Percentiles rank a stretch among this genome's conserved stretches.
Conservation (phyloP, 495 filamentous ascomycete genomes). For the Cercophora sp. region DNA sequence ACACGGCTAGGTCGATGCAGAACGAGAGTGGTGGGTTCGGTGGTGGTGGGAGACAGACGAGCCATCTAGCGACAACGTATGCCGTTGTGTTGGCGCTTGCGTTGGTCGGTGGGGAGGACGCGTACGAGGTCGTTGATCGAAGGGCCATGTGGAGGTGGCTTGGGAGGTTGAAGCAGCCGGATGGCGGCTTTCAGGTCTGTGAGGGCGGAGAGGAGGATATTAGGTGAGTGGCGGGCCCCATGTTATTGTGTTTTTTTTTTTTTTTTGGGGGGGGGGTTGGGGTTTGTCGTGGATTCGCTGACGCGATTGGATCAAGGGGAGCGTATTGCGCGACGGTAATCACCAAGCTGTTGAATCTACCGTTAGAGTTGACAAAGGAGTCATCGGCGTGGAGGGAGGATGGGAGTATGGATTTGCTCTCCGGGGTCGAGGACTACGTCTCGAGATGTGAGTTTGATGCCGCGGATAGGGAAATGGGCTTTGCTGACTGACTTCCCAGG, state of each 20-base stretch:
- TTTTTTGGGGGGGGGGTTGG: no score
- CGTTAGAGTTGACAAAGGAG: conserved; percentile 68
- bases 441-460: conserved; percentile 60
- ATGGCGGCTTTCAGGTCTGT: conserved; percentile 79
- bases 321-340: conserved; percentile 85
- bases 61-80: conserved; percentile 86
- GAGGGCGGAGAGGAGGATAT: conserved; percentile 88
- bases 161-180: conserved; percentile 71
- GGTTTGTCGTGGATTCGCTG: no score
- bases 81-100: conserved; percentile 72
- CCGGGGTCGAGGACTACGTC: conserved; percentile 73
- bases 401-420: conserved; percentile 51
- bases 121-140: conserved; percentile 73
- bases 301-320: conserved; percentile 49
- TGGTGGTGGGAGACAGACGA: conserved; percentile 84
- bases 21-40: conserved; percentile 85
- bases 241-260: conserved; percentile 17
- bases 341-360: conserved; percentile 76
- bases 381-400: conserved; percentile 46
- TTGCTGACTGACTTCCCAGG: conserved; percentile 43
- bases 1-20: conserved; percentile 74
- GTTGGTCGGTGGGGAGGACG: conserved; percentile 68
- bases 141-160: conserved; percentile 86
- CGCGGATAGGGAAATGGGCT: neutral
- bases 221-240: conserved; percentile 49